A percentile compares a stretch with the other conserved stretches of the same genome.
Conservation (phyloP, 768 basidiomycete genomes). For the Tubosaeta brunneosetosa region DNA sequence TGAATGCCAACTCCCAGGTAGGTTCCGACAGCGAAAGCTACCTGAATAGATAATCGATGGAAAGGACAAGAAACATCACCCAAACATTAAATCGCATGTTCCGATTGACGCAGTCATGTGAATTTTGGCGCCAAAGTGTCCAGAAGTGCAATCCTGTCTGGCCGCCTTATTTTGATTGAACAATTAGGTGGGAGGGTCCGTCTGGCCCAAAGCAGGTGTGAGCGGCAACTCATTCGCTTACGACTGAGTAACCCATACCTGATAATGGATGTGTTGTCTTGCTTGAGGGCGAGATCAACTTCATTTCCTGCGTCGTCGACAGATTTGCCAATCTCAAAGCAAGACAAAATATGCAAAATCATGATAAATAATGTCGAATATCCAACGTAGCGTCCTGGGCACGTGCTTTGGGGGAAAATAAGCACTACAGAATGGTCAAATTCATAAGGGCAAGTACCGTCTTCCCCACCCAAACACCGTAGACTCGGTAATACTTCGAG, state of each 20-base stretch:
- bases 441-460: neutral
- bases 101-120: neutral
- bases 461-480: neutral
- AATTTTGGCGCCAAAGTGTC: neutral
- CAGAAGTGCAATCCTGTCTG: neutral
- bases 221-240: neutral
- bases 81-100: neutral
- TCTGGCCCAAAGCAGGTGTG: neutral
- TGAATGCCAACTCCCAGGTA: no score
- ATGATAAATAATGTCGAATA: neutral
- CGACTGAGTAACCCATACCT: neutral
- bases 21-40: no score
- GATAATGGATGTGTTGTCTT: neutral
- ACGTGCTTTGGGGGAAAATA: neutral
- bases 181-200: neutral
- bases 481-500: neutral
- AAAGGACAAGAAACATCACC: no score
- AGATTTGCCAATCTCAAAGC: conserved; percentile 1
- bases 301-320: neutral
- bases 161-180: neutral
- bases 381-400: neutral
- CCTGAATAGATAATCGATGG: neutral
- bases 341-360: neutral
- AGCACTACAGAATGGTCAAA: neutral
- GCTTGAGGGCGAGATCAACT: neutral